Conservation (phyloP, 139 green algal species). For the Pseudopediastrum boryanum region DNA sequence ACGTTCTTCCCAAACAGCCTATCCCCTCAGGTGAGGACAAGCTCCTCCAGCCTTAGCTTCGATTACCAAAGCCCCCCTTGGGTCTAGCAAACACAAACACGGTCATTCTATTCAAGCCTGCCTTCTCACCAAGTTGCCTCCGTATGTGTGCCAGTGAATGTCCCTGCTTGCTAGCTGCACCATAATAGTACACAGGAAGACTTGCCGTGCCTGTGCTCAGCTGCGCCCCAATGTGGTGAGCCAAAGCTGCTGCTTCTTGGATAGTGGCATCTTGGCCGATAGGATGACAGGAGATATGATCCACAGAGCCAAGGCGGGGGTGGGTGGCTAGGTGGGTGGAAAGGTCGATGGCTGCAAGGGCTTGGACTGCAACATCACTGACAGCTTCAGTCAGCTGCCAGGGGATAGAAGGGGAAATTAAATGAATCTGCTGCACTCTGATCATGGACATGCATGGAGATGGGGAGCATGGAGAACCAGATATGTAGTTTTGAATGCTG, state of each 20-base stretch:
- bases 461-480: constrained; percentile 24
- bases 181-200: constrained; percentile 76
- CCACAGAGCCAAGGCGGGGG: constrained; percentile 76
- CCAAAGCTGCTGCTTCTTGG: constrained; percentile 33
- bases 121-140: constrained; percentile 47
- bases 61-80: too few species aligned
- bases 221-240: constrained; percentile 3
- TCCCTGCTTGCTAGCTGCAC: constrained; percentile 47
- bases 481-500: background rate
- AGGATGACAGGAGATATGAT: constrained; percentile 81
- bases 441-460: background rate
- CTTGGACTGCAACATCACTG: constrained; percentile 42
- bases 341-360: constrained; percentile 68
- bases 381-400: constrained; percentile 49
- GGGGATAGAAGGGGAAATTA: background rate
- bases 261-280: constrained; percentile 39
- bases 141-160: constrained; percentile 63
- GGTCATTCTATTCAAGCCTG: too few species aligned
- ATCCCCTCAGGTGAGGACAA: too few species aligned
- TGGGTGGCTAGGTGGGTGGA: constrained; percentile 66
- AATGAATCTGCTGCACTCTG: background rate
- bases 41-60: too few species aligned
- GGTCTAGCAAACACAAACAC: too few species aligned
- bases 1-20: too few species aligned
- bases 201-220: constrained; percentile 17